A percentile compares a stretch with the other conserved stretches of the same genome.
Evolutionary conservation across 371 early-diverging fungal species (phyloP).

Genomic region (Apophysomyces trapeziformis): DNA sequence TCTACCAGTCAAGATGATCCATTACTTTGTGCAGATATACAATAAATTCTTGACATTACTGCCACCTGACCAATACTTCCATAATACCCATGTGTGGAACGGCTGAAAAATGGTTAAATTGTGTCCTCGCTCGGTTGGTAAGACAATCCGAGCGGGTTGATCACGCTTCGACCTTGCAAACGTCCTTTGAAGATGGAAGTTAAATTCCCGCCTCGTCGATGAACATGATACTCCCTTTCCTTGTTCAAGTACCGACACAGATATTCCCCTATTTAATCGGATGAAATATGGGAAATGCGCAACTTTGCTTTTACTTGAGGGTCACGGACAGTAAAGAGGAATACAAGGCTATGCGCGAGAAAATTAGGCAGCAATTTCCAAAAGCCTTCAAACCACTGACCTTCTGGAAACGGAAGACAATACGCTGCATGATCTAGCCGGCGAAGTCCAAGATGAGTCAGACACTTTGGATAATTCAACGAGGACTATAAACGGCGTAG

Average conservation of each 20-base stretch:
- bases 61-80: neutral
- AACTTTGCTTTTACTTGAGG: neutral
- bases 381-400: neutral
- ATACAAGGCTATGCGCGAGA: neutral
- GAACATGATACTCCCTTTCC: neutral
- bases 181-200: neutral
- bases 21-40: neutral
- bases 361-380: neutral
- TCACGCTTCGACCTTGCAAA: constrained; percentile 2
- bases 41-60: neutral
- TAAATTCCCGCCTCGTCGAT: constrained; percentile 12
- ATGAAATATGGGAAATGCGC: neutral
- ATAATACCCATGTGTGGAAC: neutral
- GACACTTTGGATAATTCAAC: neutral
- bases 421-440: neutral
- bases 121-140: neutral
- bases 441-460: neutral
- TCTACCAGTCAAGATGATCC: neutral
- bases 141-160: neutral
- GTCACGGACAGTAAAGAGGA: neutral
- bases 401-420: neutral
- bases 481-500: neutral
- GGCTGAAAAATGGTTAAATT: neutral
- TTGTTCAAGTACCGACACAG: no score
- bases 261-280: no score